These are phyloP conservation scores for Fragaria iinumae DNA, from an alignment of 306 rosid species.

Conservation along the genomic window DNA sequence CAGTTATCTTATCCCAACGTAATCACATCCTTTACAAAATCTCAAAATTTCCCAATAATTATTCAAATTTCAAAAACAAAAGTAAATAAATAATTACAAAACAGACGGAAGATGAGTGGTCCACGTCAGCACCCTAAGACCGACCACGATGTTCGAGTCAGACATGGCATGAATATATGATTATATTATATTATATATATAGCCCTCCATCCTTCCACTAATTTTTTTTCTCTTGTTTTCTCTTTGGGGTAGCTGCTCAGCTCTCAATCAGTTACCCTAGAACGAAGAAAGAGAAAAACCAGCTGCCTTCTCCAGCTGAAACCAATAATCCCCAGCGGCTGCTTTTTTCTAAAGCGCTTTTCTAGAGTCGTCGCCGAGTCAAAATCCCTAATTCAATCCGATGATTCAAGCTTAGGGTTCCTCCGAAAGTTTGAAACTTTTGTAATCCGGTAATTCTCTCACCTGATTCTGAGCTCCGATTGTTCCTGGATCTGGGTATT, in stretches of 20 bases:
- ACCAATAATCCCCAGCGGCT: constrained; percentile 1
- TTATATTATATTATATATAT: not conserved
- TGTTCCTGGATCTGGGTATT: constrained; percentile 12
- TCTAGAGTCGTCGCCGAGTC: constrained; percentile 7
- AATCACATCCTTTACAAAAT: not conserved
- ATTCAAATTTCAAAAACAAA: not conserved
- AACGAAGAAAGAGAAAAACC: not conserved
- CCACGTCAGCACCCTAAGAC: constrained; percentile 38
- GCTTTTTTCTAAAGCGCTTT: not conserved
- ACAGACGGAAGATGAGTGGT: not conserved
- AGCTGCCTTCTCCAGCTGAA: constrained; percentile 1
- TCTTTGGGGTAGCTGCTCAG: constrained; percentile 5
- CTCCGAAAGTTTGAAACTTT: not conserved
- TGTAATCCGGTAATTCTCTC: constrained; percentile 19
- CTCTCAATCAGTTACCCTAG: constrained; percentile 11
- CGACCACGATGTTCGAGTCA: not conserved
- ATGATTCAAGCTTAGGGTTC: constrained; percentile 7
- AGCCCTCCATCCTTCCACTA: not conserved
- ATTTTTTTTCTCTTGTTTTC: not conserved
- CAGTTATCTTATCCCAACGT: not conserved
- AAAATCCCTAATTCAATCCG: constrained; percentile 9
- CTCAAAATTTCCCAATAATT: no score
- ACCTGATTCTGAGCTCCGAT: constrained; percentile 2
- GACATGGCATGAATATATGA: not conserved
- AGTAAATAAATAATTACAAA: not conserved